Evolutionary conservation across 1,284 basidiomycete genomes (phyloP), one percentile per base, ranked within the genome.

Genomic region (Hymenochaete sp.): DNA sequence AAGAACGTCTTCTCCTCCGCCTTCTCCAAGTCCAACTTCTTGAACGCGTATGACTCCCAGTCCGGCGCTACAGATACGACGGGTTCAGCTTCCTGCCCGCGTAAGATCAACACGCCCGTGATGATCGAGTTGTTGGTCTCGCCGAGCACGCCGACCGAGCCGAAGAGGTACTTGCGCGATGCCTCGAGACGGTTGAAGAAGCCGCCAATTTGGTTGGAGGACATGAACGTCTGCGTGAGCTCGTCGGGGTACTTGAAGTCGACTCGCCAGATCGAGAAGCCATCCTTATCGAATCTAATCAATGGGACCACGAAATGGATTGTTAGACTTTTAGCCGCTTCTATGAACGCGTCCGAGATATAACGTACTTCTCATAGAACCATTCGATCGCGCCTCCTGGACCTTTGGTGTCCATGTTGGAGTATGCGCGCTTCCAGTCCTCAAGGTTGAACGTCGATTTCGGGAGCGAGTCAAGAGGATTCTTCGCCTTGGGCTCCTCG

Each of bases 161-260:
- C 93, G 66, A 97, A 96, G 56, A 95, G 77, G 76, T 93, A 92
- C 66, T 96, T 95, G 65, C 92, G 82, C 33, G 91, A 91, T 21
- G 79, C 92, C 71, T 96, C 93, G 13, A 98, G 80, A 55, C 95
- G 91, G 72, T 91, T 86, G 79, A 95, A 97, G 81, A 96, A 92
- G 22, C 95, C 95, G 50, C 79, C 78, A 60, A 97, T 83, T 67
- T 84, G 83, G 70, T 87, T 86, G 57, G 82, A 79, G 46, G 88
- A 93, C 92, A 91, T 96, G 77, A 92, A 96, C 47, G 76, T 75
- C 65, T 82, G 79, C 32, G 91, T 93, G 54, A 98, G 82, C 70
- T 98, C 95, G 22, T 84, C 75, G 70, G 89, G 90, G 81, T 97
- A 98, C 75, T 96, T 93, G 85, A 91, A 98, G 73, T 93, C 87